Evolutionary conservation across 73 alveolate species (phyloP).

Genomic region (Uronychia binucleata): DNA sequence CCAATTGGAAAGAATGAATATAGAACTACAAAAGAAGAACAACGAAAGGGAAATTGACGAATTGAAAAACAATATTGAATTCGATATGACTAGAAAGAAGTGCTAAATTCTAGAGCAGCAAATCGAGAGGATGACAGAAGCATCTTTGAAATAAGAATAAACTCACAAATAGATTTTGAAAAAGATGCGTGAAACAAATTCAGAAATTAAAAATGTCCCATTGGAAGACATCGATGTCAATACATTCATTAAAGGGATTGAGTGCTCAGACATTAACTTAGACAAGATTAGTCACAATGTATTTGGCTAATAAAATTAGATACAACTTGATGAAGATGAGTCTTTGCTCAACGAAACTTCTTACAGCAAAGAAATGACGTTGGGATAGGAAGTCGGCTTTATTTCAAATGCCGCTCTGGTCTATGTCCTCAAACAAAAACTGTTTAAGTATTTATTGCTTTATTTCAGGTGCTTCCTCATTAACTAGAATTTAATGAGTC

Average conservation of each 20-base stretch:
- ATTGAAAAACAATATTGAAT: neutral
- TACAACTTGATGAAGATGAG: neutral
- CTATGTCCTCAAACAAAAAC: neutral
- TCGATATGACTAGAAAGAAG: neutral
- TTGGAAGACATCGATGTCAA: neutral
- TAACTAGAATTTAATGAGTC: neutral
- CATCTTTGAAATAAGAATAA: neutral
- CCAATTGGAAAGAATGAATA: neutral
- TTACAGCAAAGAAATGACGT: neutral
- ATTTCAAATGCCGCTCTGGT: neutral
- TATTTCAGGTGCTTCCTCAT: too few species aligned
- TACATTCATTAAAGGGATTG: too few species aligned
- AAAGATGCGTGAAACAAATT: too few species aligned
- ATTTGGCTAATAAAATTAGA: neutral
- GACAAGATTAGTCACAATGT: neutral
- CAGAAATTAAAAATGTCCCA: neutral
- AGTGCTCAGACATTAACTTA: neutral
- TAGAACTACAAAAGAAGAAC: neutral
- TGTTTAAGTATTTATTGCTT: too few species aligned
- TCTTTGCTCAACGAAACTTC: too few species aligned
- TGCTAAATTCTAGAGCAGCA: neutral
- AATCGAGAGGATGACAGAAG: neutral
- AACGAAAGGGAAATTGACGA: neutral
- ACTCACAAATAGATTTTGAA: neutral
- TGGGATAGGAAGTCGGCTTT: neutral